Percentiles rank a stretch among this genome's conserved stretches.
Evolutionary conservation across 805 yeast genomes (phyloP).

Genomic region (Starmera caribaea): DNA sequence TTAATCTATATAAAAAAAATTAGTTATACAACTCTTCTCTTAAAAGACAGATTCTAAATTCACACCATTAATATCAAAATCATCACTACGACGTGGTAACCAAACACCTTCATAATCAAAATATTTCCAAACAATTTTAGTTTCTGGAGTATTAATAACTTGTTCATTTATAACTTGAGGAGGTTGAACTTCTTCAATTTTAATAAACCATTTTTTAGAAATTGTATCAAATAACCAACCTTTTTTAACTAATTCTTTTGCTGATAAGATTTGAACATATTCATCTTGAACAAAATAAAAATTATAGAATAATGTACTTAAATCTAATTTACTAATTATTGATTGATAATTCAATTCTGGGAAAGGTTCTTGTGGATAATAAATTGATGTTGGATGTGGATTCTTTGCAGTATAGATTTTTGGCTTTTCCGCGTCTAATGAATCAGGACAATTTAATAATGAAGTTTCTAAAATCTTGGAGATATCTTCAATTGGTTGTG

Average conservation of each 20-base stretch:
- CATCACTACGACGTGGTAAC: constrained; percentile 52
- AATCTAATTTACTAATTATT: constrained; percentile 61
- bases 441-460: constrained; percentile 83
- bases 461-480: constrained; percentile 64
- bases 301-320: constrained; percentile 84
- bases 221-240: constrained; percentile 79
- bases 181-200: constrained; percentile 35
- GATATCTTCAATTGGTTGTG: constrained; percentile 45
- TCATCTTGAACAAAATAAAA: constrained; percentile 76
- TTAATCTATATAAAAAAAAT: neutral
- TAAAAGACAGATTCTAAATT: constrained; percentile 9
- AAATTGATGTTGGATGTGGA: constrained; percentile 84
- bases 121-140: constrained; percentile 54
- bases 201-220: constrained; percentile 72
- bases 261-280: constrained; percentile 66
- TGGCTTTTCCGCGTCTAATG: constrained; percentile 82
- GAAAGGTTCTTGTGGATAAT: constrained; percentile 79
- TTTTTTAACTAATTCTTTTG: constrained; percentile 66
- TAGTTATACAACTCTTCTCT: neutral
- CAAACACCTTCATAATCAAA: constrained; percentile 75
- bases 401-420: constrained; percentile 57
- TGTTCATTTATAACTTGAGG: constrained; percentile 15
- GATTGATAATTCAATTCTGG: constrained; percentile 42
- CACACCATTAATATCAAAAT: constrained; percentile 32
- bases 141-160: constrained; percentile 27